These are phyloP conservation scores for Penicillium paradoxum DNA, from an alignment of 495 filamentous ascomycete species.

Conservation along the genomic window DNA sequence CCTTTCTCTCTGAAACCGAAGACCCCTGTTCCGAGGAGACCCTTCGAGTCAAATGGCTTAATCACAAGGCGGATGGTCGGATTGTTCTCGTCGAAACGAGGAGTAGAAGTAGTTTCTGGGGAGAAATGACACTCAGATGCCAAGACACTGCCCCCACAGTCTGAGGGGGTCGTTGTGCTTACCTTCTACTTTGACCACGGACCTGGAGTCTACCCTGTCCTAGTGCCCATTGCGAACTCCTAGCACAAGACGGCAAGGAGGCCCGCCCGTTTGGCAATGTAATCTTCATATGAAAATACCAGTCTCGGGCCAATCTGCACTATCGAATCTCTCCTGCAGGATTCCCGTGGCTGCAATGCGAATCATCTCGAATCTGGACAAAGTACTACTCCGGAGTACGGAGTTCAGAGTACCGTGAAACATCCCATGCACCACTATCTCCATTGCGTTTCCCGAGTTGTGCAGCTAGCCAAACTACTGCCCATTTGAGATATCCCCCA, in stretches of 20 bases:
- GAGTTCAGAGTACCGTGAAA: too few relatives aligned
- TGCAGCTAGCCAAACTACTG: neutral
- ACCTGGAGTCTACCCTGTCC: too few relatives aligned
- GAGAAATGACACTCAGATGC: slow-evolving; percentile 4
- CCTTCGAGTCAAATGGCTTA: slow-evolving; percentile 13
- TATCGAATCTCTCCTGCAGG: slow-evolving; percentile 10
- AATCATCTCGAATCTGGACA: neutral
- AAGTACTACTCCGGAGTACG: too few relatives aligned
- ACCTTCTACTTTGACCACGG: neutral
- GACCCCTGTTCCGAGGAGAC: slow-evolving; percentile 4
- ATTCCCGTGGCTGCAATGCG: slow-evolving; percentile 2
- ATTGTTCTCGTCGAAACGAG: neutral
- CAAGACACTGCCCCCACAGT: slow-evolving; percentile 10
- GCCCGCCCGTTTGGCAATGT: neutral
- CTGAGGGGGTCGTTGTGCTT: neutral
- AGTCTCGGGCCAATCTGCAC: neutral
- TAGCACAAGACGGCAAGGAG: slow-evolving; percentile 4
- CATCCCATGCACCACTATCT: neutral
- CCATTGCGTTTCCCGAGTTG: neutral
- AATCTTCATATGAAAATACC: neutral
- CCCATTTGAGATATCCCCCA: too few relatives aligned
- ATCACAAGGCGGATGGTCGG: too few relatives aligned
- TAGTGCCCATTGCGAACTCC: too few relatives aligned
- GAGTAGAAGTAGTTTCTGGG: neutral
- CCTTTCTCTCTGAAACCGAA: too few relatives aligned